Base-by-base conservation (phyloP, 2,329 filamentous ascomycete genomes). In the Samsoniella hepiali region DNA sequence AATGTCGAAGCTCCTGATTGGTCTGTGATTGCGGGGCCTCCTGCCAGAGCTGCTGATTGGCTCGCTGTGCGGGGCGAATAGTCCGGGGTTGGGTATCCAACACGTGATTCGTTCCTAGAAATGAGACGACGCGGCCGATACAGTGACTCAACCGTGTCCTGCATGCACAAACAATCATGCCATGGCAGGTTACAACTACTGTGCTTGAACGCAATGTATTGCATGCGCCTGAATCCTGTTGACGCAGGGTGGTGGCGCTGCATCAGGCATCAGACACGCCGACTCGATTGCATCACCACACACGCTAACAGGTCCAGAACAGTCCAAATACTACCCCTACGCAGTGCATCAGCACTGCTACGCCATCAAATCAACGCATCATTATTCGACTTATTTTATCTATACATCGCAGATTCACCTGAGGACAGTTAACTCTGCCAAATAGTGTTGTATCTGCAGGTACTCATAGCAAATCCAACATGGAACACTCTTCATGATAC, bases 21-120 rank as follows among this genome's bases (percentile, higher is more conserved):
- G 55, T 36, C 17, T 2, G 22, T 6, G 2, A n/a, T 34, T 56
- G 60, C 53, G 40, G 29, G 58, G 34, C 62, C 50, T 62, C 9
- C 50, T 56, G 8, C n/a, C 15, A 44, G 61, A 67, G 65, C 60
- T 64, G 64, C 42, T 73, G 70, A 76, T 76, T 76, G 74, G 74
- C 38, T 60, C 6, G 13, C 36, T 31, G 57, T 71, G 73, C 70
- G 74, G 74, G 74, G 71, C 60, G 56, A 44, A 58, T 6, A 44
- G 51, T 64, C 64, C 62, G 58, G 69, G 63, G 65, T 64, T 53
- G 40, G 53, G 54, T 4, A 56, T 38, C 44, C 44, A 32, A 50
- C 42, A 62, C 65, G 65, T 67, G 64, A 67, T 63, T 56, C 49
- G 54, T 57, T 29, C 38, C 51, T 40, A n/a, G 40, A 63, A 57